These are phyloP conservation scores for Friedmanniomyces simplex DNA, from an alignment of 495 filamentous ascomycete genomes.

Conservation along the genomic window DNA sequence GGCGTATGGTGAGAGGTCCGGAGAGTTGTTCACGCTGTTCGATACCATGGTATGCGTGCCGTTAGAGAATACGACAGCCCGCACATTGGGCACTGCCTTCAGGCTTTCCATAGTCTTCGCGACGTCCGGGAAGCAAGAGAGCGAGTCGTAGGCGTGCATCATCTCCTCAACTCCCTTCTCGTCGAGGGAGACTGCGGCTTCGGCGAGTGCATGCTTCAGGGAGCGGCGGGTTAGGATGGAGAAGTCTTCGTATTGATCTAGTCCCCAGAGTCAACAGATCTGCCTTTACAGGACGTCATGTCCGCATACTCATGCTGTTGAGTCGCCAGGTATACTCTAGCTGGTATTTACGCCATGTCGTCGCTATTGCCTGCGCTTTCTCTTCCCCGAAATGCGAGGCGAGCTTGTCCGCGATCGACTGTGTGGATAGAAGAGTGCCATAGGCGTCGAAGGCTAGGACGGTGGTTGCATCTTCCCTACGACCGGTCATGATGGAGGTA, in stretches of 20 bases:
- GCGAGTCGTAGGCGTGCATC: constrained; percentile 56
- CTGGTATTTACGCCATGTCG: constrained; percentile 53
- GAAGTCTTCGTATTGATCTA: constrained; percentile 56
- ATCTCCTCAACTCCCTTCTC: constrained; percentile 29
- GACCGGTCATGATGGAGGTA: no score
- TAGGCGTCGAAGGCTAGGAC: constrained; percentile 67
- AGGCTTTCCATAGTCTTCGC: constrained; percentile 39
- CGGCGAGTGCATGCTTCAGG: constrained; percentile 52
- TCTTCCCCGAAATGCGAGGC: constrained; percentile 43
- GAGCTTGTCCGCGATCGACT: constrained; percentile 50
- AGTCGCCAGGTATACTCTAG: constrained; percentile 76
- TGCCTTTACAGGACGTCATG: constrained; percentile 46
- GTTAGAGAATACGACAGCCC: constrained; percentile 63
- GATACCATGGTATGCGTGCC: constrained; percentile 56
- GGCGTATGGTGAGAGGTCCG: constrained; percentile 43
- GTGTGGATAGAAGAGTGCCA: constrained; percentile 61
- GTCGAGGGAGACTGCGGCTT: constrained; percentile 39
- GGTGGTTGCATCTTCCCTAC: background rate
- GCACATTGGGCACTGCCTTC: constrained; percentile 30
- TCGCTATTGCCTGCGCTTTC: constrained; percentile 44
- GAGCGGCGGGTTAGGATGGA: constrained; percentile 51
- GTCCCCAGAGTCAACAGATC: background rate
- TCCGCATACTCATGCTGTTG: constrained; percentile 61
- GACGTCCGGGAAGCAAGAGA: constrained; percentile 64
- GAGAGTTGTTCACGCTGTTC: constrained; percentile 46